Percentiles rank a stretch among this genome's conserved stretches.
Evolutionary conservation across 1,284 basidiomycete genomes (phyloP).

Genomic region (Taiwanofungus camphoratus): DNA sequence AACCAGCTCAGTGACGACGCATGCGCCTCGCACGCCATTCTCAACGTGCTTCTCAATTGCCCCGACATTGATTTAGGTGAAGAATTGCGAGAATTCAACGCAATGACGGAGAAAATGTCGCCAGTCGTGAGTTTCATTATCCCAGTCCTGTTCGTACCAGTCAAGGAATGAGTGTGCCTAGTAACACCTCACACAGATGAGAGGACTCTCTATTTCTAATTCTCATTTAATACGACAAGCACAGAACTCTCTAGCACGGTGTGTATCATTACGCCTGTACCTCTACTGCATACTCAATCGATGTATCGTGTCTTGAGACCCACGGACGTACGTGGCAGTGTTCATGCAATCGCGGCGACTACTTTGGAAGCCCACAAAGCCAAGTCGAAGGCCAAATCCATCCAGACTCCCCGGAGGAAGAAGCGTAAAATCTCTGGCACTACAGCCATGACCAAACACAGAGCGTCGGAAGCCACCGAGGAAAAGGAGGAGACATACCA

Average conservation of each 20-base stretch:
- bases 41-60: constrained; percentile 56
- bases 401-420: constrained; percentile 31
- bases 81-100: constrained; percentile 38
- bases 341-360: constrained; percentile 38
- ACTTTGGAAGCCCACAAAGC: constrained; percentile 35
- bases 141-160: background rate
- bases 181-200: constrained; percentile 39
- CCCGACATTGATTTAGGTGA: constrained; percentile 42
- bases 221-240: constrained; percentile 43
- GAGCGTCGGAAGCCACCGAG: constrained; percentile 22
- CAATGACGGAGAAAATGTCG: constrained; percentile 49
- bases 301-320: too few relatives aligned
- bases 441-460: constrained; percentile 20
- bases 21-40: constrained; percentile 53
- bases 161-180: background rate
- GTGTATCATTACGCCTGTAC: constrained; percentile 5
- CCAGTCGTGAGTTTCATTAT: constrained; percentile 38
- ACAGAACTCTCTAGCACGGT: constrained; percentile 58
- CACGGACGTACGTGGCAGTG: constrained; percentile 49
- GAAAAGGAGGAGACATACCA: constrained; percentile 47
- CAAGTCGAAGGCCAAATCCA: constrained; percentile 22
- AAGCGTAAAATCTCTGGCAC: constrained; percentile 29
- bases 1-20: constrained; percentile 63
- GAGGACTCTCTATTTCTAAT: constrained; percentile 54
- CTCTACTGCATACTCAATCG: background rate